Base-by-base conservation (phyloP, 2,329 filamentous ascomycete species). In the Didymella pinodella region DNA sequence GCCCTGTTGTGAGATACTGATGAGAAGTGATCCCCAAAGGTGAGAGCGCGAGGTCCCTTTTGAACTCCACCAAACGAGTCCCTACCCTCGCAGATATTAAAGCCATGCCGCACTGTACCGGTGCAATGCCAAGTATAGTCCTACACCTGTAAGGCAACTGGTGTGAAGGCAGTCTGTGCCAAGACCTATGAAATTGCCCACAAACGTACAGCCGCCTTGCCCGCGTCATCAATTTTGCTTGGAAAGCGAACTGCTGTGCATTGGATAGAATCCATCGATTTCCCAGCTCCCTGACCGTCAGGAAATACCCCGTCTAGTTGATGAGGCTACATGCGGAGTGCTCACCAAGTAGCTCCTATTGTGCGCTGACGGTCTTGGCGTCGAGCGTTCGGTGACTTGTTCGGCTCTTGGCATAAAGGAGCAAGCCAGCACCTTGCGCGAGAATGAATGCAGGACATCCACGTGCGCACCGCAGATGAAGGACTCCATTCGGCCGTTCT, bases 331-430 rank as follows among this genome's bases (percentile, higher is more conserved):
- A 50, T 25, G 40, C 47, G 25, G 46, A 40, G 4, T 47, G 18
- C 7, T 41, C 29, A 41, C 40, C 22, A 18, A n/a, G n/a, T 36
- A 16, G 44, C 52, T 29, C 18, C 12, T 40, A 31, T 50, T 16
- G 29, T 29, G 40, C 29, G 29, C 26, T 50, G 31, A 26, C 14
- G 26, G 48, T 18, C 54, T 53, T 53, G 44, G 54, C 54, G 18
- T 44, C 14, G 22, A 12, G 22, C 18, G 7, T 44, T 46, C 49
- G 43, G 44, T 47, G 18, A 26, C 32, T 47, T 54, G 32, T 14
- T 51, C 20, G 22, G 48, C 34, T 49, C 55, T 58, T 53, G 44
- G 55, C 55, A n/a, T 8, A 18, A 6, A 25, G 22, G 7, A 31
- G 22, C 36, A 52, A 52, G 48, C 28, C 8, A 36, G 28, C 47